phyloP scores from a whole-genome alignment of 164 flowering plant genomes.

The Nymphaea thermarum region DNA sequence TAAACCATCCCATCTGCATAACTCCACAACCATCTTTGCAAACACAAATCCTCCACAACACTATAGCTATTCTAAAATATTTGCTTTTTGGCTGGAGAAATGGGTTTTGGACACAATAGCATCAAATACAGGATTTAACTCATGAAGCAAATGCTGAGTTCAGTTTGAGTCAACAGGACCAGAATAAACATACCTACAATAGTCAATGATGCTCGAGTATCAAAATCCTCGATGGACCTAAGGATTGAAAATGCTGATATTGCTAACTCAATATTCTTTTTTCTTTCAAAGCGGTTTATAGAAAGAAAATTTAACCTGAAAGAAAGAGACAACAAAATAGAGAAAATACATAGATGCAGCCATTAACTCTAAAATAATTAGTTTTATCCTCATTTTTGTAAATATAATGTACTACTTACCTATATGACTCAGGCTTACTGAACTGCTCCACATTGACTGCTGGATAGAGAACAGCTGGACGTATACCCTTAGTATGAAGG shows the following conservation, averaged over 20 bases:
- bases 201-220: slow-evolving; percentile 38
- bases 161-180: too few relatives aligned
- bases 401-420: slow-evolving; percentile 30
- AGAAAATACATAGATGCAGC: too few relatives aligned
- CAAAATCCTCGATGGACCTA: slow-evolving; percentile 21
- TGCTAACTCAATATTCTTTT: slow-evolving; percentile 85
- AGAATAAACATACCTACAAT: slow-evolving; percentile 44
- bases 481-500: slow-evolving; percentile 59
- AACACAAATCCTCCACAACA: too few relatives aligned
- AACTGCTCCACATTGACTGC: slow-evolving; percentile 89
- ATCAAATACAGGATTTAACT: too few relatives aligned
- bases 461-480: slow-evolving; percentile 83
- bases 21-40: too few relatives aligned
- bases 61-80: too few relatives aligned
- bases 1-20: too few relatives aligned
- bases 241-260: slow-evolving; percentile 74
- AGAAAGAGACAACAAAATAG: slow-evolving; percentile 1
- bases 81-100: too few relatives aligned
- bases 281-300: slow-evolving; percentile 86
- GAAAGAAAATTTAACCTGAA: slow-evolving; percentile 71
- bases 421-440: slow-evolving; percentile 40
- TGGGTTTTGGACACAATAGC: too few relatives aligned
- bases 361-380: too few relatives aligned
- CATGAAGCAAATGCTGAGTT: too few relatives aligned
- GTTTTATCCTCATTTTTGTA: too few relatives aligned